phyloP scores from a whole-genome alignment of 352 stramenopile species.

The Pythium coloratum region DNA sequence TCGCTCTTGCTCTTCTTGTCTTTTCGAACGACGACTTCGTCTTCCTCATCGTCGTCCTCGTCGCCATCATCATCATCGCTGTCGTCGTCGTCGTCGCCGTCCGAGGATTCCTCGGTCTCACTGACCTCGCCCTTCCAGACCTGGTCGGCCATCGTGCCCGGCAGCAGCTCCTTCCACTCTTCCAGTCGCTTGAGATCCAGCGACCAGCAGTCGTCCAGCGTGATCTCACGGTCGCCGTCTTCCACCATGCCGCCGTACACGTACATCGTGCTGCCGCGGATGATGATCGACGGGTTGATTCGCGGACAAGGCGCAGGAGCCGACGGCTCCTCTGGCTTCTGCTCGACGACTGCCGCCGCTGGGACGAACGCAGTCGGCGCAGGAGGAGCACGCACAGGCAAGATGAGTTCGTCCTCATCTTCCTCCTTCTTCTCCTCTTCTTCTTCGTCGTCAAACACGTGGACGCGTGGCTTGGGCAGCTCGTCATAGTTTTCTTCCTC shows the following conservation, averaged over 20 bases:
- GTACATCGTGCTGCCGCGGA: constrained; percentile 89
- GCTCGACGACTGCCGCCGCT: constrained; percentile 8
- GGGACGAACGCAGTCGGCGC: constrained; percentile 10
- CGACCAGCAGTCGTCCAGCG: constrained; percentile 94
- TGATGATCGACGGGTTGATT: constrained; percentile 87
- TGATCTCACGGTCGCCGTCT: constrained; percentile 93
- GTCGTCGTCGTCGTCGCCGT: constrained; percentile 77
- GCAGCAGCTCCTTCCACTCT: constrained; percentile 91
- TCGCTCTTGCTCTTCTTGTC: constrained; percentile 27
- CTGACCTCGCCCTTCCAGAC: constrained; percentile 89
- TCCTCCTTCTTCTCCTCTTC: constrained; percentile 36
- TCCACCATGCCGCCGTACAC: constrained; percentile 95
- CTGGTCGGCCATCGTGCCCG: constrained; percentile 92
- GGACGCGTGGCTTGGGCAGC: constrained; percentile 4
- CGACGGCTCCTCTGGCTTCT: constrained; percentile 23
- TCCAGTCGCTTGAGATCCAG: constrained; percentile 94
- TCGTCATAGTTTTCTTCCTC: constrained; percentile 4
- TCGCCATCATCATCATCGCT: constrained; percentile 57
- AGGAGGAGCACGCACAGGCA: constrained; percentile 5
- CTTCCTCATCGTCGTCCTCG: constrained; percentile 44
- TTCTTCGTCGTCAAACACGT: constrained; percentile 19
- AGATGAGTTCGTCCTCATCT: constrained; percentile 14
- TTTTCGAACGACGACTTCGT: constrained; percentile 25
- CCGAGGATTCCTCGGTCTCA: constrained; percentile 83
- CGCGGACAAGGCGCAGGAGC: constrained; percentile 65